Base-by-base conservation (phyloP, 441 rosid species). In the Brassica hybrid region DNA sequence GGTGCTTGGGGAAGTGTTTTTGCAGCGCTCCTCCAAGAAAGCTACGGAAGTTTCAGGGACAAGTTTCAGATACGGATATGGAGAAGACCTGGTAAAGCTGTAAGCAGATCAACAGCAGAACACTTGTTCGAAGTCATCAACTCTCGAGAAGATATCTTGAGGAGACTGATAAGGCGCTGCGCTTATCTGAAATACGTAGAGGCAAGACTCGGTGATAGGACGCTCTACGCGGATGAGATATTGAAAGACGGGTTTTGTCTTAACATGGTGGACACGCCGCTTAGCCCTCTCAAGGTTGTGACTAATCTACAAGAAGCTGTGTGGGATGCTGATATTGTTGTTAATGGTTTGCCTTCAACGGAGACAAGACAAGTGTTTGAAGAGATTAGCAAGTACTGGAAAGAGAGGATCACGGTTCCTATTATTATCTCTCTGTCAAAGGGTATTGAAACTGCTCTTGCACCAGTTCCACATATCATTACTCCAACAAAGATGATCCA, bases 1-100 rank as follows among this genome's bases (percentile, higher is more conserved):
- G 98, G 99, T 67, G 99, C 98, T 69, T 96, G 99, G 98, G 98
- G 98, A 17, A 94, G 98, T 81, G 99, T 94, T 54, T 96, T 94
- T 74, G 84, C 92, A 73, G 97, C 99, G 17, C 82, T 94, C 84
- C 77, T 96, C 72, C 99, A 96, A 82, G 97, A 94, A 27, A 84
- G 87, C 77, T 96, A 92, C 73, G 96, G 98, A 68, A 83, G 90
- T 30, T 83, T 91, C 27, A 84, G 98, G 9, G 93, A 94, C 13
- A 96, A 96, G 93, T 88, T 92, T 66, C 87, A 85, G 60, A 90
- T 96, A 54, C 86, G 98, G 83, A 91, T 94, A 75, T 96, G 99
- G 99, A 89, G 99, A 76, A 87, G 99, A 79, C 81, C 98, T 11
- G 96, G 97, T 7, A 88, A 86, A 79, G 70, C 89, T 7, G 90